Conservation (phyloP, 140 eudicot genomes). For the Oenanthe javanica region DNA sequence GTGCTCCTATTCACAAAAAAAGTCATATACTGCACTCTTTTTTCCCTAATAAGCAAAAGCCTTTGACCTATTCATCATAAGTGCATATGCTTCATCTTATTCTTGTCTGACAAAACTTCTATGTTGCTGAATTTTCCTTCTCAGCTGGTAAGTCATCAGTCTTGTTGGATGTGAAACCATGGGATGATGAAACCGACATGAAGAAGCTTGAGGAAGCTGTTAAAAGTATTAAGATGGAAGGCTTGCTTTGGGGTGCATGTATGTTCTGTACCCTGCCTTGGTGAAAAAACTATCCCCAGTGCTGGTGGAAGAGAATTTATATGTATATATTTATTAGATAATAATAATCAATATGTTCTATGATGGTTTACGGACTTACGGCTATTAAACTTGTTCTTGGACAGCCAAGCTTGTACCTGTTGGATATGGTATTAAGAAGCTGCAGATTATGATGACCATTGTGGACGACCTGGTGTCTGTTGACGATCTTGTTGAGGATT, state of each 20-base stretch:
- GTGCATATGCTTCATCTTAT: not conserved
- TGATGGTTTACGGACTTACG: not conserved
- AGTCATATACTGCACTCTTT: no score
- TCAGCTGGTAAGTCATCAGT: slow-evolving; percentile 94
- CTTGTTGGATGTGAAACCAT: slow-evolving; percentile 85
- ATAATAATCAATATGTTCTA: not conserved
- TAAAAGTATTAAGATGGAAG: slow-evolving; percentile 72
- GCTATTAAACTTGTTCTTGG: not conserved
- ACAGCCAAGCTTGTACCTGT: slow-evolving; percentile 81
- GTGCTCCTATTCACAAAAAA: not conserved
- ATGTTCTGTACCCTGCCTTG: slow-evolving; percentile 16
- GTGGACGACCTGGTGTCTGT: slow-evolving; percentile 91
- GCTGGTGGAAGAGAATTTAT: not conserved
- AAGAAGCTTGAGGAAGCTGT: slow-evolving; percentile 92
- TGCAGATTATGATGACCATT: slow-evolving; percentile 86
- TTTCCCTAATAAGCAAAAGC: no score
- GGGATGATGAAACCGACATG: slow-evolving; percentile 99
- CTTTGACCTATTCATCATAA: no score
- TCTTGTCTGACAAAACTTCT: not conserved
- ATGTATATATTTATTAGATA: not conserved
- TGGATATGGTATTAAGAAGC: slow-evolving; percentile 92
- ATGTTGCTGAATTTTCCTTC: slow-evolving; percentile 1
- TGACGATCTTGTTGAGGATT: slow-evolving; percentile 65
- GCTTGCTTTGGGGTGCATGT: slow-evolving; percentile 92
- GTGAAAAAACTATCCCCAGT: not conserved